These are phyloP conservation scores for Arabidopsis lyrata DNA, from an alignment of 441 rosid species.

Conservation along the genomic window DNA sequence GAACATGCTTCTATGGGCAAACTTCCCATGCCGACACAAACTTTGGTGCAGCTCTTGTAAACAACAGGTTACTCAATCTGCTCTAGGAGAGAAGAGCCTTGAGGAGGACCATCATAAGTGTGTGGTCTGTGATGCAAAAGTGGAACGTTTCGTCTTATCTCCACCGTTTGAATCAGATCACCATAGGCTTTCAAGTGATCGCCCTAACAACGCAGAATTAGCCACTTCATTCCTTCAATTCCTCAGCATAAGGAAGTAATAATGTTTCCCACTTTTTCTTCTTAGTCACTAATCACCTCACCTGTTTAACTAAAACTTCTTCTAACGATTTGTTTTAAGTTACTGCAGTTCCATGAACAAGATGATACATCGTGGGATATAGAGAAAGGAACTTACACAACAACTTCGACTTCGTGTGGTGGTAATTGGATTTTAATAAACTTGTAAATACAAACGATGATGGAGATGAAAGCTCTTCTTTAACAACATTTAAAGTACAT, in stretches of 20 bases:
- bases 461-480: constrained; percentile 12
- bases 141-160: constrained; percentile 53
- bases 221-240: constrained; percentile 26
- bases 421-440: constrained; percentile 10
- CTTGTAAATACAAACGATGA: neutral
- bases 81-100: constrained; percentile 33
- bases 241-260: constrained; percentile 25
- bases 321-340: neutral
- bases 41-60: constrained; percentile 81
- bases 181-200: constrained; percentile 13
- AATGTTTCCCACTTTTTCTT: neutral
- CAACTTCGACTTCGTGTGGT: neutral
- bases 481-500: constrained; percentile 18
- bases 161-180: constrained; percentile 38
- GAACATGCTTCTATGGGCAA: constrained; percentile 59
- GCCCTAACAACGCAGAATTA: constrained; percentile 13
- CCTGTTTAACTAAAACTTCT: neutral
- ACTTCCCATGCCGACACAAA: constrained; percentile 75
- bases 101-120: constrained; percentile 57
- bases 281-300: neutral
- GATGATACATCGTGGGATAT: constrained; percentile 4
- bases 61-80: constrained; percentile 46
- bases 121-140: constrained; percentile 71
- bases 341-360: constrained; percentile 24
- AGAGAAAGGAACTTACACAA: constrained; percentile 18